Base-by-base conservation (phyloP, 257 asterid genomes). In the Nicotiana sylvestris region DNA sequence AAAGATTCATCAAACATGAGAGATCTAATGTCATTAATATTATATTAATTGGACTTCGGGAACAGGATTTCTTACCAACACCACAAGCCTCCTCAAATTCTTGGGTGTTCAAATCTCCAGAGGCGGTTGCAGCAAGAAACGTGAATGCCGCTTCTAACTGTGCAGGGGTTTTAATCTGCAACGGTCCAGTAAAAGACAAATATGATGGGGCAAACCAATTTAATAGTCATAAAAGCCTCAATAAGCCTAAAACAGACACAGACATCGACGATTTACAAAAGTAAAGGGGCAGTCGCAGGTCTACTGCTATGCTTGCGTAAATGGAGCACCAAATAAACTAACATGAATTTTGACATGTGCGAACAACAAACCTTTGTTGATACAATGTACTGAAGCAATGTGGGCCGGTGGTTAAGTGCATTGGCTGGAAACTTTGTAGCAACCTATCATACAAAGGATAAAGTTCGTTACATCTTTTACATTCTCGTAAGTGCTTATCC, bases 61-160 rank as follows among this genome's bases (percentile, higher is more conserved):
- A 72, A 5, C 37, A 25, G n/a, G 21, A 58, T 51, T 15, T 82
- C 92, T 56, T 95, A 95, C 98, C 98, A 82, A 95, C 96, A 68
- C 98, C 98, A 93, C 97, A 93, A 82, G 92, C 92, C 85, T 86
- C 91, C 86, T 95, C 98, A 81, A 93, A 92, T 77, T 89, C 97
- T 83, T 82, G 83, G 81, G 84, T 80, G 56, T 89, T 85, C 81
- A 93, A 89, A 77, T 16, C 65, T 65, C 91, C 96, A 66, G 95
- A 87, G 80, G 91, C 94, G 61, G 87, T 81, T 39, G 88, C 86
- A 65, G 89, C 77, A 79, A 95, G 89, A 86, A 89, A 91, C 9
- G 87, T 65, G 85, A 91, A 90, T 61, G 98, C 99, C 67, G 98
- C 97, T 51, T 95, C 98, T 86, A 93, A 84, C 86, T 95, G 98